Conservation (phyloP, 306 rosid genomes). For the Dalbergia oliveri region DNA sequence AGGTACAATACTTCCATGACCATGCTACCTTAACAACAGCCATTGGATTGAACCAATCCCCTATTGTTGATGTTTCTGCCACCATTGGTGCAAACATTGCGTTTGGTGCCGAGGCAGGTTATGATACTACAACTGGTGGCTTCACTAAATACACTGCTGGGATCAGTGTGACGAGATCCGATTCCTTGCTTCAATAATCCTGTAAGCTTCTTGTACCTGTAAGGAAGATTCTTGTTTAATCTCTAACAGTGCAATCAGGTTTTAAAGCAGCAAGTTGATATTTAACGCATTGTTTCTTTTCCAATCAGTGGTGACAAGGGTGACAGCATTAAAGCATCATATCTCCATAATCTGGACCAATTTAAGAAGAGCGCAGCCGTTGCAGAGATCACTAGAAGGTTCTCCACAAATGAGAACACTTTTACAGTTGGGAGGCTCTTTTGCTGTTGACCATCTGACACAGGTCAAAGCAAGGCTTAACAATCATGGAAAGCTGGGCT, state of each 20-base stretch:
- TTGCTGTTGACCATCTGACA: slow-evolving; percentile 79
- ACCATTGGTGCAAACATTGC: slow-evolving; percentile 80
- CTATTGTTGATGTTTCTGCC: slow-evolving; percentile 77
- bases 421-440: slow-evolving; percentile 89
- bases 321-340: slow-evolving; percentile 82
- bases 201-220: slow-evolving; percentile 65
- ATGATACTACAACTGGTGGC: slow-evolving; percentile 74
- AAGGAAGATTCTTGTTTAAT: slow-evolving; percentile 2
- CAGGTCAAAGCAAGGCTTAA: slow-evolving; percentile 87
- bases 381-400: slow-evolving; percentile 76
- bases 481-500: slow-evolving; percentile 84
- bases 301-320: slow-evolving; percentile 87
- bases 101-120: slow-evolving; percentile 90
- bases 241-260: slow-evolving; percentile 15
- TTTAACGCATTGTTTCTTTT: slow-evolving; percentile 37
- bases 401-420: slow-evolving; percentile 90
- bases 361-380: slow-evolving; percentile 82
- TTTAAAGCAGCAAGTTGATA: slow-evolving; percentile 15
- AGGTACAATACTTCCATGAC: slow-evolving; percentile 92
- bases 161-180: slow-evolving; percentile 65
- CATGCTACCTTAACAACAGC: slow-evolving; percentile 80
- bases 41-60: slow-evolving; percentile 71
- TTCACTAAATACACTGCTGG: slow-evolving; percentile 89
- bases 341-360: slow-evolving; percentile 75
- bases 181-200: slow-evolving; percentile 73